Evolutionary conservation across 1,139 yeast species (phyloP).

Genomic region (Spencermartinsiella ligniputridi): DNA sequence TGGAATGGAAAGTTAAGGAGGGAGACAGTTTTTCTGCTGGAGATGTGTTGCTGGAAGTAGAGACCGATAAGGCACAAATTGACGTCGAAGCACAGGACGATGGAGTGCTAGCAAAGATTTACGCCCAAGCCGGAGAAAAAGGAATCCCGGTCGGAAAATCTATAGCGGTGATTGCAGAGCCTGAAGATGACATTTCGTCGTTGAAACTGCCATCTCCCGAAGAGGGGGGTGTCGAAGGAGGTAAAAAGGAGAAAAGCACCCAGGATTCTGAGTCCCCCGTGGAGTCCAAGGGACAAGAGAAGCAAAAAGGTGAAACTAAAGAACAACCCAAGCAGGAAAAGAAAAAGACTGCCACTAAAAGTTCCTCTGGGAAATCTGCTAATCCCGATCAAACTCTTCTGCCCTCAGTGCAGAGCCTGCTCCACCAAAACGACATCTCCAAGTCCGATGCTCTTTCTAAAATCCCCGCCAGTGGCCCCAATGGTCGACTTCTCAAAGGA

Average conservation of each 20-base stretch:
- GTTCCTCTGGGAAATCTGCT: conserved; percentile 32
- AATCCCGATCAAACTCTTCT: conserved; percentile 61
- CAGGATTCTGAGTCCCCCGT: conserved; percentile 10
- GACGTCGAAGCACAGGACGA: conserved; percentile 94
- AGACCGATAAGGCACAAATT: conserved; percentile 90
- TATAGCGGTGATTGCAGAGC: conserved; percentile 85
- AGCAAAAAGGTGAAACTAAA: conserved; percentile 15
- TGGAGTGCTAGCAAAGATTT: conserved; percentile 78
- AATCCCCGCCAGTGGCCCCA: conserved; percentile 83
- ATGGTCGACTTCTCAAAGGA: conserved; percentile 83
- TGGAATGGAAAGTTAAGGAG: conserved; percentile 83
- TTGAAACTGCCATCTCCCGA: conserved; percentile 56
- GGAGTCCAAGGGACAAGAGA: conserved; percentile 17
- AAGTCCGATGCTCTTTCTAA: conserved; percentile 62
- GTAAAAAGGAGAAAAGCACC: conserved; percentile 2
- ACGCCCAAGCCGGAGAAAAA: conserved; percentile 64
- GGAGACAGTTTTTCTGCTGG: conserved; percentile 80
- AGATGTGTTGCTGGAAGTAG: conserved; percentile 82
- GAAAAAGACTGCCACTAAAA: conserved; percentile 19
- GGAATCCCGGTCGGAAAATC: conserved; percentile 84
- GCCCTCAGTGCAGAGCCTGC: conserved; percentile 74
- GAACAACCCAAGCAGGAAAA: conserved; percentile 13
- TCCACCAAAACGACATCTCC: conserved; percentile 59
- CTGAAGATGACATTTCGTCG: conserved; percentile 69
- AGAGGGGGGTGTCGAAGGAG: conserved; percentile 25